A percentile compares a stretch with the other conserved stretches of the same genome.
Evolutionary conservation across 73 alveolate species (phyloP).

Genomic region (Paramecium sonneborni): DNA sequence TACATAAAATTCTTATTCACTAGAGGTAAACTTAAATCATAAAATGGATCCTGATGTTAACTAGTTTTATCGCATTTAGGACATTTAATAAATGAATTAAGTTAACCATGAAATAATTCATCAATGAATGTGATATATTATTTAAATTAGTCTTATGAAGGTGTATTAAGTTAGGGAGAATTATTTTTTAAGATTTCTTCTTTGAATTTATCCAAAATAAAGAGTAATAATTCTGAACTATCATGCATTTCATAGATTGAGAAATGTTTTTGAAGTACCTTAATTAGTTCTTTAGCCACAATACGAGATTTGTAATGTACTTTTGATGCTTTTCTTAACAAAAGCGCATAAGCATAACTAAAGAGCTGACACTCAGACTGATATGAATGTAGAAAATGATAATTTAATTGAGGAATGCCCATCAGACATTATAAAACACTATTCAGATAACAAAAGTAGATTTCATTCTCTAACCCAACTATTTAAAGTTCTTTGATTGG

Average conservation of each 20-base stretch:
- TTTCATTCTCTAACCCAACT: constrained; percentile 31
- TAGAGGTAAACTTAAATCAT: not conserved
- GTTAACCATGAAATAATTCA: not conserved
- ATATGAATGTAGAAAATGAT: not conserved
- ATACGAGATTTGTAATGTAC: not conserved
- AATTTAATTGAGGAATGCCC: not conserved
- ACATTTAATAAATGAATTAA: not conserved
- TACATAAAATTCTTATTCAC: not conserved
- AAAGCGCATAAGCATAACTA: not conserved
- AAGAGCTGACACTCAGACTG: not conserved
- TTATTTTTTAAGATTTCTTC: not conserved
- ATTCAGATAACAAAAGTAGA: not conserved
- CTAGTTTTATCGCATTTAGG: not conserved
- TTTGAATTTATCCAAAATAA: not conserved
- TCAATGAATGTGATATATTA: not conserved
- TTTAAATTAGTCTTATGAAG: not conserved
- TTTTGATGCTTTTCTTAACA: not conserved
- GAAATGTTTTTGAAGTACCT: not conserved
- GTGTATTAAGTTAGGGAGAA: not conserved
- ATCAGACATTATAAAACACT: not conserved
- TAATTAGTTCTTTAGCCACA: not conserved
- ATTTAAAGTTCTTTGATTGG: not conserved
- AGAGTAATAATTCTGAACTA: constrained; percentile 10
- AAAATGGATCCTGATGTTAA: not conserved
- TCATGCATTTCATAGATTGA: constrained; percentile 47